Base-by-base conservation (phyloP, 805 yeast species). In the Pichia heedii region DNA sequence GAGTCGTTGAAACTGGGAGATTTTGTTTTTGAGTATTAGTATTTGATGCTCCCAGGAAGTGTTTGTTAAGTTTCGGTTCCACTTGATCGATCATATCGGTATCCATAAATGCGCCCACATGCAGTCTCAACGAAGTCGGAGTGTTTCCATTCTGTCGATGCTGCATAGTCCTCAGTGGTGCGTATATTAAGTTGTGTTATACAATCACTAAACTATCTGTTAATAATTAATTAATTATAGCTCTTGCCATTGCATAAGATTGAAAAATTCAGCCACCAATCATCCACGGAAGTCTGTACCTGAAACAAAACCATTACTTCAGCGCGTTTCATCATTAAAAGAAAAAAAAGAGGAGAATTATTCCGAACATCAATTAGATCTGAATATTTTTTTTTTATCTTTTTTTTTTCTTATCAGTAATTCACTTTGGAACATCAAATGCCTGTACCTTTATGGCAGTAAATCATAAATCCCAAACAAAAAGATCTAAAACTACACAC, bases 261-360 rank as follows among this genome's bases (percentile, higher is more conserved):
- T n/a, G n/a, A n/a, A 29, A 29, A 15, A 13, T 29, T 16, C 32
- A 29, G 32, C 32, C 32, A 5, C 33, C 20, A 15, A 11, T 11
- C 27, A 21, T 24, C 32, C 26, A 27, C 32, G 32, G 19, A 3
- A 27, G n/a, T 20, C 79, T 48, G 79, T 60, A 9, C 79, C 78
- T 22, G 73, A 58, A 15, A 73, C 69, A 0, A 77, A 70, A 51
- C n/a, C 32, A 29, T 29, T 29, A 29, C 32, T n/a, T 29, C 32
- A 29, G 32, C 32, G 32, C 15, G 22, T 36, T 24, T 36, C 50
- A 29, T 5, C 12, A 24, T 24, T 24, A 24, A 24, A 9, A 4
- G 11, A 24, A 12, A n/a, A n/a, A n/a, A n/a, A n/a, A n/a, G n/a
- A n/a, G n/a, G n/a, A n/a, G n/a, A n/a, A n/a, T n/a, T n/a, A n/a